A percentile compares a stretch with the other conserved stretches of the same genome.
Conservation (phyloP, 306 rosid genomes). For the Dalbergia cultrata region DNA sequence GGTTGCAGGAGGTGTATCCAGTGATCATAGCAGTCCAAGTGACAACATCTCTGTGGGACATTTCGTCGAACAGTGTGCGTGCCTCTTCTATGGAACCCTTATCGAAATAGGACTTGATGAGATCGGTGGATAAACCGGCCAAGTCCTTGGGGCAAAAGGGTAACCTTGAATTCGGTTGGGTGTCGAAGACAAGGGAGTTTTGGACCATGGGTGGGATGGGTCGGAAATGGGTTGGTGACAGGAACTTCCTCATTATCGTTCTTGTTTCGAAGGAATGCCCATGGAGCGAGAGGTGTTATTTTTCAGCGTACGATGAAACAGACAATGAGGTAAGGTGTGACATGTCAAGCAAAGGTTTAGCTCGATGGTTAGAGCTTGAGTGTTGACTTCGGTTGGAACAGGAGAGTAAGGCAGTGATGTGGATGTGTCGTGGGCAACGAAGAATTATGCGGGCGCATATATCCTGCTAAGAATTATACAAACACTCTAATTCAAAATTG, state of each 20-base stretch:
- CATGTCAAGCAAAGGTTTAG: no score
- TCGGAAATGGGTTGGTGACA: conserved; percentile 45
- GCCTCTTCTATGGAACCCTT: conserved; percentile 62
- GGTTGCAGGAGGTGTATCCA: conserved; percentile 66
- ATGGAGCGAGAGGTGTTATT: background rate
- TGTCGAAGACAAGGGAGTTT: conserved; percentile 51
- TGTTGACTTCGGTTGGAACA: no score
- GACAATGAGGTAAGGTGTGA: no score
- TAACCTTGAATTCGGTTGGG: conserved; percentile 27
- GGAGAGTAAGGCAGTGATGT: no score
- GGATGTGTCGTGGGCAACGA: no score
- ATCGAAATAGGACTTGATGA: conserved; percentile 56
- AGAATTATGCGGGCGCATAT: no score
- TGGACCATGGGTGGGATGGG: conserved; percentile 54
- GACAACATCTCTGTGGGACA: conserved; percentile 67
- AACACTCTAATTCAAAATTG: no score
- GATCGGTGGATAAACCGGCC: conserved; percentile 58
- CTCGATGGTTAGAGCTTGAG: no score
- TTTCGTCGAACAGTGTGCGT: conserved; percentile 72
- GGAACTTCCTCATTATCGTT: conserved; percentile 51
- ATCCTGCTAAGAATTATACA: no score
- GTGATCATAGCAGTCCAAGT: conserved; percentile 82
- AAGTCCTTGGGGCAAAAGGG: conserved; percentile 55
- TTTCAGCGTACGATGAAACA: no score
- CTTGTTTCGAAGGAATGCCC: background rate